Evolutionary conservation across 768 basidiomycete species (phyloP).

Genomic region (Tricholoma flavovirens): DNA sequence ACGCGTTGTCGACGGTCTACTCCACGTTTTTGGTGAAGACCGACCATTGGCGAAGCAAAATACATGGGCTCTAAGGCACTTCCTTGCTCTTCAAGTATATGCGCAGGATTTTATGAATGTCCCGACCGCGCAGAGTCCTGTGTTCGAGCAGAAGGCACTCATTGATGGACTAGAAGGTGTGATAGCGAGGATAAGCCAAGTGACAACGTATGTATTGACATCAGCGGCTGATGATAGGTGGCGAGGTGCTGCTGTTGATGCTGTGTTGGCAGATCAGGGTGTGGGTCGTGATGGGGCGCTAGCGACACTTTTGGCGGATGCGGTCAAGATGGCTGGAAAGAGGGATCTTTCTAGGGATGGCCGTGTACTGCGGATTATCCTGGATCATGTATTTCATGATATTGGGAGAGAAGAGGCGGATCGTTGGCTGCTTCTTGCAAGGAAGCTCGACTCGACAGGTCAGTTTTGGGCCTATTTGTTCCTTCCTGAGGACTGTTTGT

Average conservation of each 20-base stretch:
- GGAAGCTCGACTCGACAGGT: constrained; percentile 61
- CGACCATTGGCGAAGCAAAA: constrained; percentile 55
- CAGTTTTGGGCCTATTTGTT: constrained; percentile 20
- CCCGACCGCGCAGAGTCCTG: constrained; percentile 39
- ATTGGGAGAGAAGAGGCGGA: constrained; percentile 64
- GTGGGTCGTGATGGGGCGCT: constrained; percentile 16
- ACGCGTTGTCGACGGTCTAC: constrained; percentile 50
- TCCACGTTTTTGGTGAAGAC: constrained; percentile 51
- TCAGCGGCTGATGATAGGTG: constrained; percentile 42
- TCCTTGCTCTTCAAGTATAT: constrained; percentile 57
- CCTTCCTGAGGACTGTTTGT: background rate
- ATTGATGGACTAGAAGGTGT: constrained; percentile 34
- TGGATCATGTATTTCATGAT: constrained; percentile 56
- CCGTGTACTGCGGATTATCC: constrained; percentile 52
- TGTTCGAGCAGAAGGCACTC: constrained; percentile 39
- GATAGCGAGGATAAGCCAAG: constrained; percentile 39
- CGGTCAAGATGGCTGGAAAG: constrained; percentile 24
- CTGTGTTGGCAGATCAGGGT: constrained; percentile 23
- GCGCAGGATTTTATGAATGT: constrained; percentile 57
- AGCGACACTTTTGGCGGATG: constrained; percentile 24
- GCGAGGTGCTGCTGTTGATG: constrained; percentile 38
- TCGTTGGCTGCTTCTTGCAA: constrained; percentile 67
- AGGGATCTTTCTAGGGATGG: constrained; percentile 49
- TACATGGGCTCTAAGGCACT: constrained; percentile 64
- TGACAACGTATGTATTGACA: constrained; percentile 61